These are phyloP conservation scores for Barnettozyma wickerhamii DNA, from an alignment of 805 yeast species.

Conservation along the genomic window DNA sequence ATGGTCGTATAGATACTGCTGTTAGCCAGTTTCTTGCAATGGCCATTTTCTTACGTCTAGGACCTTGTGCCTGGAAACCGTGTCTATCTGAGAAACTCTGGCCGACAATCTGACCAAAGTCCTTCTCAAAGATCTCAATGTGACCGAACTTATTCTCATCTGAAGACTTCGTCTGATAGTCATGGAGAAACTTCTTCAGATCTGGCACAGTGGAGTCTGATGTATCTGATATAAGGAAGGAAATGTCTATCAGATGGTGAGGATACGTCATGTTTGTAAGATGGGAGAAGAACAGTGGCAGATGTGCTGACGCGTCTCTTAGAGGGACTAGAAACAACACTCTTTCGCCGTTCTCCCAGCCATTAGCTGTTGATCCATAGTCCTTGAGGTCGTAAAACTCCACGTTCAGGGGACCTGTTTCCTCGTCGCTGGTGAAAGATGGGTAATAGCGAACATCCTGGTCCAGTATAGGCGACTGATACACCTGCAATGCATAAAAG, in stretches of 20 bases:
- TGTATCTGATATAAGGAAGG: conserved; percentile 88
- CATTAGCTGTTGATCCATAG: conserved; percentile 60
- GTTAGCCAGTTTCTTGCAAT: conserved; percentile 93
- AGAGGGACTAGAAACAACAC: conserved; percentile 84
- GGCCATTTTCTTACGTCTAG: conserved; percentile 92
- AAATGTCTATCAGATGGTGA: conserved; percentile 74
- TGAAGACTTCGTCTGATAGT: conserved; percentile 64
- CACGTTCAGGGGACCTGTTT: conserved; percentile 37
- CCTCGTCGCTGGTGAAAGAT: conserved; percentile 27
- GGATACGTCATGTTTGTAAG: conserved; percentile 80
- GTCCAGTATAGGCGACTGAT: not conserved
- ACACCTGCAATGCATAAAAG: not conserved
- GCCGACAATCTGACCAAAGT: conserved; percentile 90
- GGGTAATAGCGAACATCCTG: conserved; percentile 27
- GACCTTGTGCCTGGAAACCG: conserved; percentile 95
- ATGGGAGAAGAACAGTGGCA: conserved; percentile 85
- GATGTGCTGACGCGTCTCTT: conserved; percentile 86
- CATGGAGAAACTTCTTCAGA: conserved; percentile 51
- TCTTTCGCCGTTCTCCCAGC: conserved; percentile 78
- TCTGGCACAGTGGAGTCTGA: conserved; percentile 81
- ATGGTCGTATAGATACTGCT: conserved; percentile 80
- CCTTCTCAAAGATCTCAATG: conserved; percentile 85
- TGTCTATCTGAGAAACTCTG: conserved; percentile 92
- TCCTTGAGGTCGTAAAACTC: conserved; percentile 70
- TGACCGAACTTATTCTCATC: conserved; percentile 66